phyloP scores from a whole-genome alignment of 2,329 filamentous ascomycete species.

The Blumeriella jaapii region DNA sequence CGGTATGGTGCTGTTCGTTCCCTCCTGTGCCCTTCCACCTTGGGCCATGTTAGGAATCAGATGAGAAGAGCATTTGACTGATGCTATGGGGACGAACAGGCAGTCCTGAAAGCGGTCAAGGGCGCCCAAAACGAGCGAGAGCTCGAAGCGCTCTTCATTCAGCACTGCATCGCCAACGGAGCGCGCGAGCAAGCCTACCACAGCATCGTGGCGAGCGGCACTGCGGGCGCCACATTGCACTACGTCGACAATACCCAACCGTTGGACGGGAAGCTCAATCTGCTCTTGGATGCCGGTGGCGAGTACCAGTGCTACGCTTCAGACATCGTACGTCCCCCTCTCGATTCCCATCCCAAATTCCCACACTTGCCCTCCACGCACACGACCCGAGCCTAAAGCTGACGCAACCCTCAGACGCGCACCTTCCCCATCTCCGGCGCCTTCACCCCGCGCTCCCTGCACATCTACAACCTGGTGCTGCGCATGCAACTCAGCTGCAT shows the following conservation, averaged over 20 bases:
- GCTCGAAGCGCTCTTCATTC: slow-evolving; percentile 70
- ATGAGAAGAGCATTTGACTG: too few relatives aligned
- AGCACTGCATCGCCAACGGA: slow-evolving; percentile 62
- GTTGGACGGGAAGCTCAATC: slow-evolving; percentile 58
- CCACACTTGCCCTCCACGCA: not conserved
- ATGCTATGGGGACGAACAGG: too few relatives aligned
- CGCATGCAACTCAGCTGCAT: slow-evolving; percentile 79
- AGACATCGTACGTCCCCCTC: slow-evolving; percentile 38
- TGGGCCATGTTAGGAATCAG: too few relatives aligned
- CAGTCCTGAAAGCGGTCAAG: slow-evolving; percentile 48
- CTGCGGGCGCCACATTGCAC: slow-evolving; percentile 74
- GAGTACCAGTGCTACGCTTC: slow-evolving; percentile 65
- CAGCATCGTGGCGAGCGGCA: slow-evolving; percentile 72
- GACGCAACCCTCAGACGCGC: slow-evolving; percentile 55
- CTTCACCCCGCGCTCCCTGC: slow-evolving; percentile 56
- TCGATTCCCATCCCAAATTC: not conserved
- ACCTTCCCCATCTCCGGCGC: slow-evolving; percentile 72
- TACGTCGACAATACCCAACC: slow-evolving; percentile 71
- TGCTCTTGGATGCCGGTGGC: slow-evolving; percentile 75
- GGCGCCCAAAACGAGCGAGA: slow-evolving; percentile 67
- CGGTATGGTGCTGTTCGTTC: too few relatives aligned
- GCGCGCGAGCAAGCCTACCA: slow-evolving; percentile 79
- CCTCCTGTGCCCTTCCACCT: too few relatives aligned
- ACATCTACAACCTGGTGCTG: slow-evolving; percentile 74
- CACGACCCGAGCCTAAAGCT: too few relatives aligned